These are phyloP conservation scores for Yarrowia osloensis DNA, from an alignment of 805 yeast genomes.

Conservation along the genomic window DNA sequence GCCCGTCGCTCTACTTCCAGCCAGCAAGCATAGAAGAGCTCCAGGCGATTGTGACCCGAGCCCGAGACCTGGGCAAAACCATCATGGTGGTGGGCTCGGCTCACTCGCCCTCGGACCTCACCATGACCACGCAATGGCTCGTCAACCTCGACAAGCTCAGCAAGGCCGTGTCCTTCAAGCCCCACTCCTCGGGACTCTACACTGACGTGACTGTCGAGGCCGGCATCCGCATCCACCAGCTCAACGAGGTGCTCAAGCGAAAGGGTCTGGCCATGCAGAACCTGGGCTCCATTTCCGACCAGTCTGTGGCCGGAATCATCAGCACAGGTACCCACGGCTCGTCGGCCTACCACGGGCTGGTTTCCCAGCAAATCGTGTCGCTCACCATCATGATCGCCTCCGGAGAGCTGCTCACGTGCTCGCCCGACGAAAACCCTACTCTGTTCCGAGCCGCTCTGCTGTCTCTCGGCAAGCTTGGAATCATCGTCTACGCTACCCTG, in stretches of 20 bases:
- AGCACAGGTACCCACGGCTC: slow-evolving; percentile 98
- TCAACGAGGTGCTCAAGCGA: slow-evolving; percentile 64
- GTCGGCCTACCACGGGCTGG: slow-evolving; percentile 86
- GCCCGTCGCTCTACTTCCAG: slow-evolving; percentile 76
- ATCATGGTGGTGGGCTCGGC: slow-evolving; percentile 88
- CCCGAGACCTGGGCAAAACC: slow-evolving; percentile 60
- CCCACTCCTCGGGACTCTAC: slow-evolving; percentile 44
- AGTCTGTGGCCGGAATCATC: slow-evolving; percentile 91
- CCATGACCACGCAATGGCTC: slow-evolving; percentile 86
- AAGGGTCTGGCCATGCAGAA: slow-evolving; percentile 82
- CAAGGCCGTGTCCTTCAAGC: slow-evolving; percentile 47
- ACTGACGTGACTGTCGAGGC: slow-evolving; percentile 95
- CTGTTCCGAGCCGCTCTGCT: slow-evolving; percentile 79
- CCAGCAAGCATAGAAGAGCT: slow-evolving; percentile 74
- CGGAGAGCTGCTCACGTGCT: slow-evolving; percentile 71
- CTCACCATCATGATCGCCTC: slow-evolving; percentile 71
- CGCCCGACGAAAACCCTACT: slow-evolving; percentile 61
- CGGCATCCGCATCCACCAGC: slow-evolving; percentile 75
- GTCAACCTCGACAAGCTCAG: slow-evolving; percentile 79
- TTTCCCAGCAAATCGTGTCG: slow-evolving; percentile 82
- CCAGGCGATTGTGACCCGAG: slow-evolving; percentile 62
- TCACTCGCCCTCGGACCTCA: slow-evolving; percentile 90
- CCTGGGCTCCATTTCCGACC: slow-evolving; percentile 91
- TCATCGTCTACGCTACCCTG: slow-evolving; percentile 80
- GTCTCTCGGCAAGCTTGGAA: slow-evolving; percentile 89